Conservation (phyloP, 495 filamentous ascomycete species). For the Tuber aestivum region DNA sequence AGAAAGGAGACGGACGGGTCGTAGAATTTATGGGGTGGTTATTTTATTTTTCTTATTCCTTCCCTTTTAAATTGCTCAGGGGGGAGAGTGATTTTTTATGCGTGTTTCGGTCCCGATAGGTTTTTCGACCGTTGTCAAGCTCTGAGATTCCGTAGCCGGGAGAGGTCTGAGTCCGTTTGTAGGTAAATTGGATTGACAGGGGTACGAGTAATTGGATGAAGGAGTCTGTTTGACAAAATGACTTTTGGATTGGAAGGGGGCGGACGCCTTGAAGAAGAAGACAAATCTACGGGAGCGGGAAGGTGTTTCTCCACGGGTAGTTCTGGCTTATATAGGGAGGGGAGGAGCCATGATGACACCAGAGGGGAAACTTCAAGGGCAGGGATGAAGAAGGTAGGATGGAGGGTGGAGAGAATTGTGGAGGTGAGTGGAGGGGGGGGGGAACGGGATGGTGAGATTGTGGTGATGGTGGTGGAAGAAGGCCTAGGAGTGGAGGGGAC, state of each 20-base stretch:
- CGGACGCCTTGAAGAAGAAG: constrained; percentile 11
- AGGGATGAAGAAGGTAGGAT: background rate
- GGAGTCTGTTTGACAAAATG: constrained; percentile 17
- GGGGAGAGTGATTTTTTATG: constrained; percentile 22
- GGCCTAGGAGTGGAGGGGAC: background rate
- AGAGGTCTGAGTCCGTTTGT: background rate
- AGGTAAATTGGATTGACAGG: constrained; percentile 8
- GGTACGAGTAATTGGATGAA: background rate
- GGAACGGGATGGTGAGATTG: background rate
- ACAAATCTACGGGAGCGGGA: constrained; percentile 29
- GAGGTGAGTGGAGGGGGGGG: background rate
- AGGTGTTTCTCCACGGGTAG: constrained; percentile 16
- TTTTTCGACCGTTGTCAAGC: background rate
- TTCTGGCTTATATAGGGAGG: constrained; percentile 28
- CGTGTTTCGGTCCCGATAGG: constrained; percentile 1
- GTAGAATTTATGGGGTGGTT: constrained; percentile 1
- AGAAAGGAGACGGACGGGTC: background rate
- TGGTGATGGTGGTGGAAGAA: constrained; percentile 1
- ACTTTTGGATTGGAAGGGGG: constrained; percentile 2
- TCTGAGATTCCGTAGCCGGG: constrained; percentile 8
- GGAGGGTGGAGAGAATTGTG: constrained; percentile 2
- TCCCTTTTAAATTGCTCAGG: background rate
- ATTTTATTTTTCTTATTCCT: constrained; percentile 7
- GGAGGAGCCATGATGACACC: constrained; percentile 8
- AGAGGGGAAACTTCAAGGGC: background rate